phyloP scores from a whole-genome alignment of 495 filamentous ascomycete species.

The Opeltia flavorubescens region DNA sequence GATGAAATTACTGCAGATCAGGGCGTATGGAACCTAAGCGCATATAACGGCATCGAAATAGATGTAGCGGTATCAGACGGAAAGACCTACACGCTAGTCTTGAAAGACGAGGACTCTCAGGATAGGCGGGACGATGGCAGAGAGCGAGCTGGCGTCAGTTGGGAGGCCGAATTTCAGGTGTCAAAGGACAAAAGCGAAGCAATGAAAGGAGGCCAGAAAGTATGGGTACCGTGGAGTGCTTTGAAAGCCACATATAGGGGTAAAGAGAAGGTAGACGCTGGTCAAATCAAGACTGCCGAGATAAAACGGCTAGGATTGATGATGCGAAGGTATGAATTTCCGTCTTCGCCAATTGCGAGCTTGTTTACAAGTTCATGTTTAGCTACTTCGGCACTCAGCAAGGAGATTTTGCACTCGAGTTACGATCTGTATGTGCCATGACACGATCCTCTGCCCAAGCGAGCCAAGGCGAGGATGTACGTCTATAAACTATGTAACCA shows the following conservation, averaged over 20 bases:
- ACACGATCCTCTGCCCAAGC: background rate
- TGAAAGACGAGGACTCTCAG: constrained; percentile 53
- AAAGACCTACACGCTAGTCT: constrained; percentile 54
- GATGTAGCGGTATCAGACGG: constrained; percentile 22
- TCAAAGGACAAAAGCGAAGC: background rate
- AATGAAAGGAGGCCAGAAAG: constrained; percentile 1
- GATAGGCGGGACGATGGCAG: constrained; percentile 42
- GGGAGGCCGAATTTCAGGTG: constrained; percentile 27
- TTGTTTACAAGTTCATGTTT: background rate
- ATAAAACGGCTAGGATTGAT: constrained; percentile 60
- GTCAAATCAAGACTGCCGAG: constrained; percentile 36
- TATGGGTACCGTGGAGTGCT: constrained; percentile 43
- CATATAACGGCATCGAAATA: constrained; percentile 40
- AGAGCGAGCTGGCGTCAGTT: constrained; percentile 44
- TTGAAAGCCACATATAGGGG: constrained; percentile 64
- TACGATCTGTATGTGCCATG: constrained; percentile 35
- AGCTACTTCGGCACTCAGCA: constrained; percentile 68
- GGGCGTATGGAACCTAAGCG: constrained; percentile 38
- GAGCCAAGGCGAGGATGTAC: background rate
- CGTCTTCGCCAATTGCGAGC: constrained; percentile 3
- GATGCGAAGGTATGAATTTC: constrained; percentile 53
- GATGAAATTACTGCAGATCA: constrained; percentile 24
- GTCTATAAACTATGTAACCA: background rate
- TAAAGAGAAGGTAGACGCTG: constrained; percentile 39
- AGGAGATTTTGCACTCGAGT: constrained; percentile 47